Conservation (phyloP, 2,329 filamentous ascomycete species). For the Aspergillus fructus region DNA sequence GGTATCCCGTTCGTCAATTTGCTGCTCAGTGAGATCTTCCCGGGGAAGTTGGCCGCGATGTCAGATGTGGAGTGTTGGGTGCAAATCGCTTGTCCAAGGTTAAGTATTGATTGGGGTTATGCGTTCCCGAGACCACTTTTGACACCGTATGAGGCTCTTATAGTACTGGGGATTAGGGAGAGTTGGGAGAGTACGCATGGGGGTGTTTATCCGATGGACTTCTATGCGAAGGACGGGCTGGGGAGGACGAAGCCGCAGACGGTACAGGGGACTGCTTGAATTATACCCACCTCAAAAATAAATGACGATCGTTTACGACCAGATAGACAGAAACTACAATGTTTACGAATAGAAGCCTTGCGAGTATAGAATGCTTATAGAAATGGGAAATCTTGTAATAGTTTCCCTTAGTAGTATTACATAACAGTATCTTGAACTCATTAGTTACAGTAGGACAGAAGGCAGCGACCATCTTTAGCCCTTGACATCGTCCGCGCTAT, state of each 20-base stretch:
- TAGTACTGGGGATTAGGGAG: slow-evolving; percentile 77
- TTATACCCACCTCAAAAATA: background rate
- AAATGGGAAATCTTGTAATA: background rate
- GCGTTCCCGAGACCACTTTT: slow-evolving; percentile 85
- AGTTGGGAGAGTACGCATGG: slow-evolving; percentile 65
- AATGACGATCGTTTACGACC: background rate
- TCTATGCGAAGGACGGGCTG: slow-evolving; percentile 88
- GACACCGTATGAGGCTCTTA: slow-evolving; percentile 91
- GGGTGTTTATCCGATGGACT: slow-evolving; percentile 94
- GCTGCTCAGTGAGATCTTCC: slow-evolving; percentile 91
- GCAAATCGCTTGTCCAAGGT: slow-evolving; percentile 90
- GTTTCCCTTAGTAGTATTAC: slow-evolving; percentile 18
- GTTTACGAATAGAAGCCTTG: background rate
- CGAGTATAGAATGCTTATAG: background rate
- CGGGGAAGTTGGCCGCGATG: slow-evolving; percentile 92
- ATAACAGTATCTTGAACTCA: slow-evolving; percentile 21
- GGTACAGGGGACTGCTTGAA: slow-evolving; percentile 6
- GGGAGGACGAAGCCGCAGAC: slow-evolving; percentile 62
- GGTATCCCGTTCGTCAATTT: slow-evolving; percentile 83
- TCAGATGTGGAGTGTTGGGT: slow-evolving; percentile 95
- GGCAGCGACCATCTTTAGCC: slow-evolving; percentile 22
- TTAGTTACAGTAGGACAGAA: slow-evolving; percentile 13
- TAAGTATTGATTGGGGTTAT: slow-evolving; percentile 99
- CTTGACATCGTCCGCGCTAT: slow-evolving; percentile 37
- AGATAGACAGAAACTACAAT: background rate